Percentiles rank a stretch among this genome's conserved stretches.
Evolutionary conservation across 805 yeast species (phyloP).

Genomic region (Nakazawaea wickerhamii): DNA sequence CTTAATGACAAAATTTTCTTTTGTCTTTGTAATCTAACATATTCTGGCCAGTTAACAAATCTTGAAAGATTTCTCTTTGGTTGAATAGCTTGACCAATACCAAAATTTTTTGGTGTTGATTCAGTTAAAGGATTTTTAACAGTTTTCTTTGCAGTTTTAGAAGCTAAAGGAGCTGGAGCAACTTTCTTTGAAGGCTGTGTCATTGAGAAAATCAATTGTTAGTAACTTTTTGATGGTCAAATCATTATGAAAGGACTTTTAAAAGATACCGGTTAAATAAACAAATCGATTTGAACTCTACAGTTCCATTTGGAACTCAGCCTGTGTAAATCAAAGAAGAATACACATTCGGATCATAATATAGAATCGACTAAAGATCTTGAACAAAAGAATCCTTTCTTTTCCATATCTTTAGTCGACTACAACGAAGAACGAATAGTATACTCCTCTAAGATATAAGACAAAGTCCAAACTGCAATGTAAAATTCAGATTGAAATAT

Average conservation of each 20-base stretch:
- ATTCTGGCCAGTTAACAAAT: conserved; percentile 99
- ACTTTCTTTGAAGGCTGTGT: conserved; percentile 54
- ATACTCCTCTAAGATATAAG: conserved; percentile 15
- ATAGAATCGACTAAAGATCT: background rate
- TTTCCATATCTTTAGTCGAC: background rate
- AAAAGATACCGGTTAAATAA: conserved; percentile 14
- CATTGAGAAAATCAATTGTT: conserved; percentile 12
- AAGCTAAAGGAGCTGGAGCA: conserved; percentile 97
- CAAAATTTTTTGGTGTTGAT: conserved; percentile 87
- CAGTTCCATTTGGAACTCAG: conserved; percentile 24
- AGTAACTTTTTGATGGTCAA: background rate
- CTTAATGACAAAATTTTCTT: conserved; percentile 92
- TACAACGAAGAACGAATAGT: conserved; percentile 17
- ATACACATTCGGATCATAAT: conserved; percentile 13
- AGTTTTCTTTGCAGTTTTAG: conserved; percentile 51
- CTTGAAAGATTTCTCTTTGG: conserved; percentile 95
- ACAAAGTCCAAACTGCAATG: conserved; percentile 14
- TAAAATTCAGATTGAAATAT: too few relatives aligned
- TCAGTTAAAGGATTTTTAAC: conserved; percentile 81
- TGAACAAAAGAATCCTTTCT: background rate
- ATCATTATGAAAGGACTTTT: background rate
- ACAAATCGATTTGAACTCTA: conserved; percentile 17
- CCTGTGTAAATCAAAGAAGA: conserved; percentile 23
- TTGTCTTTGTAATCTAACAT: conserved; percentile 98
- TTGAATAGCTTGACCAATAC: conserved; percentile 94